These are phyloP conservation scores for Aspergillus proliferans DNA, from an alignment of 2,329 filamentous ascomycete species.

Conservation along the genomic window DNA sequence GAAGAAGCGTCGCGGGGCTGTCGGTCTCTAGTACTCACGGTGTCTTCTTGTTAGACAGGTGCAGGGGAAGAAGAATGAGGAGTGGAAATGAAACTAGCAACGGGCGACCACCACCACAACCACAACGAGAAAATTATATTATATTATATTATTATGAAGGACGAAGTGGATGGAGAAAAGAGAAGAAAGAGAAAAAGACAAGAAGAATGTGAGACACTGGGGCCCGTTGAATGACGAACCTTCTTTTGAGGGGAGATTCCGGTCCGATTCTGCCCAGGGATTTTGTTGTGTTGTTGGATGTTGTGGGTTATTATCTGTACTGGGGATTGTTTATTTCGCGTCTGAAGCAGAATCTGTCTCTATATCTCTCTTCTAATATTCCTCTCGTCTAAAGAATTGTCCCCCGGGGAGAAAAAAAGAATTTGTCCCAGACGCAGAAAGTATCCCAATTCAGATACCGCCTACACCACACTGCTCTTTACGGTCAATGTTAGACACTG, in stretches of 20 bases:
- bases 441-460: too few species aligned
- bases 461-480: too few species aligned
- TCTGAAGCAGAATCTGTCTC: too few species aligned
- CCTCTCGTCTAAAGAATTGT: too few species aligned
- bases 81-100: neutral
- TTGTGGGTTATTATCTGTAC: too few species aligned
- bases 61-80: conserved; percentile 5
- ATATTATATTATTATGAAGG: neutral
- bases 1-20: conserved; percentile 17
- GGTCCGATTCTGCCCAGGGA: neutral
- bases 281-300: too few species aligned
- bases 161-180: conserved; percentile 2
- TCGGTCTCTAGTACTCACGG: neutral
- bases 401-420: too few species aligned
- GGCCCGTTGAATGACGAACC: conserved; percentile 8
- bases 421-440: too few species aligned
- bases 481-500: neutral
- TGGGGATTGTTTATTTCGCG: neutral
- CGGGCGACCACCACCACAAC: neutral
- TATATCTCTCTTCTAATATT: too few species aligned
- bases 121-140: conserved; percentile 2
- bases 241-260: neutral
- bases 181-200: neutral
- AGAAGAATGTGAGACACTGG: neutral
- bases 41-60: conserved; percentile 17